Base-by-base conservation (phyloP, 2,329 filamentous ascomycete genomes). In the Chalaropsis thielavioides region DNA sequence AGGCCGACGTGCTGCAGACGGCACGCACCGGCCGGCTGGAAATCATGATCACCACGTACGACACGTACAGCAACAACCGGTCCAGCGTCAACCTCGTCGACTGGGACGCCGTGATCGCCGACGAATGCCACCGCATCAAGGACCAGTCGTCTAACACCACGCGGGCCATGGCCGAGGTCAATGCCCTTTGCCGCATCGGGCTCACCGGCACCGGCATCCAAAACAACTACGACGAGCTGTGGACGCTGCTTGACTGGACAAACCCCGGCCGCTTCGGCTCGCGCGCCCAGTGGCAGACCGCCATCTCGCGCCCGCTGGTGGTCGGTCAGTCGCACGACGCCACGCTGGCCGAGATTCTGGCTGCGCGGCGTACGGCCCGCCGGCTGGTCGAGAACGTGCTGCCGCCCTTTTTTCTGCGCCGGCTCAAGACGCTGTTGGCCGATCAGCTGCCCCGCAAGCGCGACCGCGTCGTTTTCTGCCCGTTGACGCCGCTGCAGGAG, bases 151-250 rank as follows among this genome's bases (percentile, higher is more conserved):
- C 92, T 0, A 88, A 87, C 68, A 88, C 87, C 7, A 94, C 92
- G 0, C 84, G 88, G 71, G 86, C 91, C 0, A 92, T 99, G 87
- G 89, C 90, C 70, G 84, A 92, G 68, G 79, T 97, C 69, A 99
- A 99, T 70, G 85, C 92, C 0, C 81, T 97, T 1, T 97, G 94
- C 72, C 84, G 94, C 41, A 92, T 99, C 67, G 94, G 94, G 0
- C 79, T 99, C 8, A 97, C 92, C 0, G 94, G 94, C 1, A 99
- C 94, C 0, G 92, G 92, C 0, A 96, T 99, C 56, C 94, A 99
- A 72, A 99, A 99, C 74, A 94, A 90, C 69, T 99, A 99, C 73
- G 90, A 96, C 72, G 94, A 99, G 73, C 80, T 99, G 0, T 99
- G 92, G 92, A 95, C 91, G 0, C 79, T 99, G 0, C 78, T 99